Conservation (phyloP, 108 stramenopile genomes). For the Skeletonema potamos region DNA sequence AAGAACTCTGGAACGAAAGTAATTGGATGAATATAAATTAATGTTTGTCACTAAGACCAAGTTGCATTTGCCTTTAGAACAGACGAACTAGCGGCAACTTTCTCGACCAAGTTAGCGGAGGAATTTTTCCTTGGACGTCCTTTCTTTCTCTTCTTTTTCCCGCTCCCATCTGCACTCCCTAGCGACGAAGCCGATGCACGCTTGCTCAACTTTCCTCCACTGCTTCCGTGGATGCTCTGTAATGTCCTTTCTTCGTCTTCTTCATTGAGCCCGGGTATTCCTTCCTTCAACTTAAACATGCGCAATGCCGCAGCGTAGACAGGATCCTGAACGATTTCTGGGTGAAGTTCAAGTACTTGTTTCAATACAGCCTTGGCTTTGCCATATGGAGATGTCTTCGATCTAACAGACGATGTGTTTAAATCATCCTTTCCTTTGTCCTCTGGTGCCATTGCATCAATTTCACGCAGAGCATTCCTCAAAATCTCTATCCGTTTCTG, state of each 20-base stretch:
- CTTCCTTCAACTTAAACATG: slow-evolving; percentile 24
- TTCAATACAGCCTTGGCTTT: slow-evolving; percentile 2
- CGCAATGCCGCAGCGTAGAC: slow-evolving; percentile 30
- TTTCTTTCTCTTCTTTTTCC: slow-evolving; percentile 16
- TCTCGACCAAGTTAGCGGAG: background rate
- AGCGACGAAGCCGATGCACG: slow-evolving; percentile 1
- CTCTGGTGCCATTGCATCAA: background rate
- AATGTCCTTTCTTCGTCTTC: background rate
- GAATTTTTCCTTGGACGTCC: slow-evolving; percentile 5
- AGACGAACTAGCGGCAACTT: background rate
- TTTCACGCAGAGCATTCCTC: slow-evolving; percentile 3
- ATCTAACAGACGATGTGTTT: background rate
- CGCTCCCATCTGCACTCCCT: background rate
- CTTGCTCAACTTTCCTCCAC: background rate
- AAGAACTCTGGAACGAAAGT: no score
- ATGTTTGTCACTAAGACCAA: background rate
- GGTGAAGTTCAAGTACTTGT: slow-evolving; percentile 23
- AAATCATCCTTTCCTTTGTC: background rate
- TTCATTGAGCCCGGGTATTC: background rate
- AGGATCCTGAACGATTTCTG: slow-evolving; percentile 33
- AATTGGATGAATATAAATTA: background rate
- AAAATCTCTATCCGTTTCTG: slow-evolving; percentile 25
- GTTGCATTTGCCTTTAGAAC: background rate
- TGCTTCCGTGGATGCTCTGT: background rate
- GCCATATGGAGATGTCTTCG: background rate